Evolutionary conservation across 163 green algal genomes (phyloP).

Genomic region (Scenedesmus sp.): DNA sequence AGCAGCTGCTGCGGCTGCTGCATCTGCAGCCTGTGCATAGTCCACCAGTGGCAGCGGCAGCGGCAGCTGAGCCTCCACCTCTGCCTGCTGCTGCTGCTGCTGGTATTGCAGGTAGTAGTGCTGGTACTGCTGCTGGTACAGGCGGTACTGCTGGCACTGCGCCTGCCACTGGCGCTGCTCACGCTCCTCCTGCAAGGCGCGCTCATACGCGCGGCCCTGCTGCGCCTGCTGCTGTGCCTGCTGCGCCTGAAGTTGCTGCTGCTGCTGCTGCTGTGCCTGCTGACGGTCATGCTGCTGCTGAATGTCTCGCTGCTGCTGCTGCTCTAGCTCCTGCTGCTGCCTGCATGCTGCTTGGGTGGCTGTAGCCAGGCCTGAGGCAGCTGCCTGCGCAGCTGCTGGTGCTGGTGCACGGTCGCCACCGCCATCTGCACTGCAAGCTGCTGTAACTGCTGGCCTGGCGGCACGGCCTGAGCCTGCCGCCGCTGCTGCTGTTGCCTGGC

Average conservation of each 20-base stretch:
- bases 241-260: background rate
- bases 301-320: background rate
- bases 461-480: background rate
- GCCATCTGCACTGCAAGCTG: background rate
- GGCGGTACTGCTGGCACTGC: slow-evolving; percentile 43
- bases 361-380: background rate
- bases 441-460: background rate
- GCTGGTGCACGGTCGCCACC: background rate
- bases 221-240: slow-evolving; percentile 19
- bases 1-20: slow-evolving; percentile 22
- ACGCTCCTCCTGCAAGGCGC: background rate
- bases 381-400: slow-evolving; percentile 11
- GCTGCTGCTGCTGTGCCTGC: slow-evolving; percentile 14
- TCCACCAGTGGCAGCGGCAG: background rate
- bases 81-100: slow-evolving; percentile 1
- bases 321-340: slow-evolving; percentile 1
- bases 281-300: background rate
- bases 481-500: slow-evolving; percentile 19
- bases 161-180: slow-evolving; percentile 18
- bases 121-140: slow-evolving; percentile 30
- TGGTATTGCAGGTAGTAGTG: slow-evolving; percentile 28
- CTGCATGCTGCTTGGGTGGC: background rate
- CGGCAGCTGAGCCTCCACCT: background rate
- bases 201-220: background rate
- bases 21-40: background rate